Evolutionary conservation across 208 protist species (phyloP), one percentile per base, ranked within the genome.

Genomic region (Trypanosoma theileri): DNA sequence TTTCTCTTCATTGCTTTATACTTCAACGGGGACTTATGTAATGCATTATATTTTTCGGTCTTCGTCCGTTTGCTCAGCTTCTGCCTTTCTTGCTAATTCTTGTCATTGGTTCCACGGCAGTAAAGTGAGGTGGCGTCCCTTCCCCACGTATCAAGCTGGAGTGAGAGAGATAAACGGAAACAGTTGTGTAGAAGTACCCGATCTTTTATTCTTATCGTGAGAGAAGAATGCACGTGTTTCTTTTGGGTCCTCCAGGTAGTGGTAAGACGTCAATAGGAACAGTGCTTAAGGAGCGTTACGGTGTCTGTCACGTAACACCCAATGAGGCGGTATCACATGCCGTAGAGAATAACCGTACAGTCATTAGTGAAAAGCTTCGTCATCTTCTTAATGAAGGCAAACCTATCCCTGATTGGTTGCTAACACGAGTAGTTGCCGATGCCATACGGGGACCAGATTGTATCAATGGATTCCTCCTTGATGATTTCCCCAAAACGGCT

Each of bases 391-490:
- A 89, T 31, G 81, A 75, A 21, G 83, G 85, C 56, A 80, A 91
- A 53, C 58, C 74, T 51, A 86, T 95, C 31, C 80, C 84, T 12
- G 87, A 93, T 57, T 59, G 66, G 16, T 69, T 93, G 1, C 79
- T 93, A 6, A 73, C 84, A 26, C 82, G 89, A 70, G 74, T 93
- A 14, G 79, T 92, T 16, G 78, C 71, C 31, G 86, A 94, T 57
- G 82, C 88, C 0, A 94, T 85, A 44, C 73, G 78, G 45, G 70
- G 84, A 11, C 83, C 89, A 28, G 88, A 95, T 60, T 96, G 91
- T 78, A 80, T 79, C 41, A 86, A 96, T 64, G 93, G 93, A 48
- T 96, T 94, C 65, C 80, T 97, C 22, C 56, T 97, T n/a, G 91
- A 97, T 71, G 91, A 86, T 50, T 96, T 93, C 48, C 91, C 91